phyloP scores from a whole-genome alignment of 2,329 filamentous ascomycete species.

The Aspergillus ibericus region DNA sequence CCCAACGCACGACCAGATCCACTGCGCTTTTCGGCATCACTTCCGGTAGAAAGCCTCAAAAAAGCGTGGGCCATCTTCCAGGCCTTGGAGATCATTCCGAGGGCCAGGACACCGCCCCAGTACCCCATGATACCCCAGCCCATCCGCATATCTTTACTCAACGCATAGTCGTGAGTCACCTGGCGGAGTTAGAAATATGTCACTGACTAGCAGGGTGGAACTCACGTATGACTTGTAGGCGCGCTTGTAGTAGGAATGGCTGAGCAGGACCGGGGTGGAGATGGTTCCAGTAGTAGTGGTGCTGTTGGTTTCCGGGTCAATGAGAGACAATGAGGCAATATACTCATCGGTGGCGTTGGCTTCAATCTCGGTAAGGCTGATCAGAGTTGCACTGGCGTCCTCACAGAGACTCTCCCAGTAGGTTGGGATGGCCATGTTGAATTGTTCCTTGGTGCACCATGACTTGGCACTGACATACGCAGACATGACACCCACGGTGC shows the following conservation, averaged over 20 bases:
- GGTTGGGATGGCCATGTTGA: neutral
- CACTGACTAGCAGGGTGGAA: neutral
- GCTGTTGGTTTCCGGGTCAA: conserved; percentile 8
- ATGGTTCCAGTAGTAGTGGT: conserved; percentile 7
- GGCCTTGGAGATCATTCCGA: conserved; percentile 10
- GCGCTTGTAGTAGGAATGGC: conserved; percentile 12
- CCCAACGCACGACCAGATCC: neutral
- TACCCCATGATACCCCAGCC: conserved; percentile 19
- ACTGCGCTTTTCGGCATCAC: neutral
- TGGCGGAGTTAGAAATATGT: neutral
- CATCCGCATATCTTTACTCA: conserved; percentile 10
- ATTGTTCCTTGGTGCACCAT: conserved; percentile 6
- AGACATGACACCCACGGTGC: conserved; percentile 1
- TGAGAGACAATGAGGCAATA: neutral
- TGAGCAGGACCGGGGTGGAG: conserved; percentile 1
- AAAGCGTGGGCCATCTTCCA: neutral
- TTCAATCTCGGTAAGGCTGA: neutral
- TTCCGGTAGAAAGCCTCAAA: neutral
- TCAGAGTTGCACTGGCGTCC: neutral
- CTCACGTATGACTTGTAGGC: conserved; percentile 9
- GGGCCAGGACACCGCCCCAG: conserved; percentile 13
- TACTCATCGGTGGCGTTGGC: conserved; percentile 6
- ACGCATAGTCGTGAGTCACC: conserved; percentile 16
- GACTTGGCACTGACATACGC: conserved; percentile 10
- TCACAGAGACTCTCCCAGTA: conserved; percentile 9